Percentiles rank a stretch among this genome's conserved stretches.
Evolutionary conservation across 176 grass and related monocot genomes (phyloP).

Genomic region (Rhynchospora pubera): DNA sequence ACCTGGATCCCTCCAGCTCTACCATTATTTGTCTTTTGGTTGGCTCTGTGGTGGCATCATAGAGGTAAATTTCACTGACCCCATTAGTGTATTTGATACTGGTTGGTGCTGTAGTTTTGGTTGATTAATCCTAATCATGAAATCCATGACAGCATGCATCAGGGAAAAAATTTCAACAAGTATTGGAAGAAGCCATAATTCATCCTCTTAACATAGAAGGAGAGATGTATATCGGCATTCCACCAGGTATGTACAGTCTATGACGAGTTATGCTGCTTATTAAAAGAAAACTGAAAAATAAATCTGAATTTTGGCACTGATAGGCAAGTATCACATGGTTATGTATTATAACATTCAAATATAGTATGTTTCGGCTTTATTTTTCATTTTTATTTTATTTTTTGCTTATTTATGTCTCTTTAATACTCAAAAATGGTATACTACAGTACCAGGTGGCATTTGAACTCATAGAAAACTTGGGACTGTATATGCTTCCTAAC

Average conservation of each 20-base stretch:
- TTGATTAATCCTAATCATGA: constrained; percentile 14
- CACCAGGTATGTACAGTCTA: constrained; percentile 50
- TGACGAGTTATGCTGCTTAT: background rate
- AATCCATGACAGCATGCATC: constrained; percentile 63
- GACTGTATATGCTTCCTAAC: background rate
- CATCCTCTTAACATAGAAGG: constrained; percentile 90
- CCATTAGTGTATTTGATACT: constrained; percentile 13
- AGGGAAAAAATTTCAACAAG: constrained; percentile 90
- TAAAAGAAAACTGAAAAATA: background rate
- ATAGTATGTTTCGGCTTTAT: background rate
- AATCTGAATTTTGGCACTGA: background rate
- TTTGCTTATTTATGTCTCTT: background rate
- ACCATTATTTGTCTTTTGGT: constrained; percentile 95
- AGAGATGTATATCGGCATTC: constrained; percentile 93
- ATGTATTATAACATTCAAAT: background rate
- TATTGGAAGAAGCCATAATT: constrained; percentile 87
- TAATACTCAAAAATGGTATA: background rate
- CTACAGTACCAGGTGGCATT: background rate
- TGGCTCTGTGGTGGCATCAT: constrained; percentile 95
- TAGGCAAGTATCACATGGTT: background rate
- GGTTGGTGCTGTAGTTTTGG: background rate
- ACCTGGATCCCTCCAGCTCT: constrained; percentile 72
- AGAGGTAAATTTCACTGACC: constrained; percentile 47
- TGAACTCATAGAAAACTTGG: background rate
- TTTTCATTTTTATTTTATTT: background rate